Base-by-base conservation (phyloP, 306 rosid species). In the Alnus rubra region DNA sequence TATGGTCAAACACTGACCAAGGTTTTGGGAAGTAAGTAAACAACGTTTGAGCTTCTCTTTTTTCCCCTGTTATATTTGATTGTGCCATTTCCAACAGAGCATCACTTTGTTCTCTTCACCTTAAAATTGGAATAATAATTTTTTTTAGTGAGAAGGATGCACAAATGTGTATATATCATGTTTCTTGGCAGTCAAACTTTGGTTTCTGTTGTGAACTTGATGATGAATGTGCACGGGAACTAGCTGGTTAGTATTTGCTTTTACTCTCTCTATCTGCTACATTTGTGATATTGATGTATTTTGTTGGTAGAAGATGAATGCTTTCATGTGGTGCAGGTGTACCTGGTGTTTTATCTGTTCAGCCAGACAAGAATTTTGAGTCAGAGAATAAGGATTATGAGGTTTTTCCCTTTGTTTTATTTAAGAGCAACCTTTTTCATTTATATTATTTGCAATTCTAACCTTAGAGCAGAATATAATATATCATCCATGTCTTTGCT, bases 201-300 rank as follows among this genome's bases (percentile, higher is more conserved):
- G 97, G 97, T 0, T 94, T 94, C 84, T 94, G 97, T 79, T 94
- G 98, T 80, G 97, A 91, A 85, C 90, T 94, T 68, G 95, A 89
- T 19, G 90, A 91, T 67, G 90, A 92, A 47, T 87, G 92, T 82
- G 98, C 97, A 1, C 77, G 18, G 53, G 92, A 85, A 67, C 76
- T 94, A 28, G 82, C 91, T 78, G 92, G 98, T 91, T 69, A 62
- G 90, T 39, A 64, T 71, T 59, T 72, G 42, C 68, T 7, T 73
- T 53, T 4, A 45, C 15, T 45, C 47, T 64, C 3, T 76, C 2
- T 82, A 2, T 82, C 4, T 54, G 45, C 13, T 54, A 75, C 52
- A 4, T 16, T 45, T n/a, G 35, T n/a, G 33, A 15, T 14, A 8
- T 5, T 64, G 54, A 35, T 47, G 28, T 15, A 31, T 2, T 49